These are phyloP conservation scores for Tolypocladium cylindrosporum DNA, from an alignment of 2,329 filamentous ascomycete genomes.

Conservation along the genomic window DNA sequence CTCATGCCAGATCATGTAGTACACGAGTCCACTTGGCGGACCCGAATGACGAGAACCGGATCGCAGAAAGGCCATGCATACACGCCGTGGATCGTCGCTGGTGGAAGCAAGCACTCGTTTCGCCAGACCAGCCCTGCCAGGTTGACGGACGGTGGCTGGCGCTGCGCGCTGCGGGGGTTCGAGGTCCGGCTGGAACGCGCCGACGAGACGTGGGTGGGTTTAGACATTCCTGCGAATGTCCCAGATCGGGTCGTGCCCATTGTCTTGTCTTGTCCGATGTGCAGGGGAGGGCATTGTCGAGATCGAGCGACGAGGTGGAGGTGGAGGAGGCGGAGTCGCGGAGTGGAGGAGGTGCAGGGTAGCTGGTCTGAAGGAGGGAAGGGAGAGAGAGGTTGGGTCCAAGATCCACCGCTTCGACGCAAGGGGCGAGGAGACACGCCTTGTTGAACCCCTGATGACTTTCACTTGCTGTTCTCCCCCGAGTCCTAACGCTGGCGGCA, in stretches of 20 bases:
- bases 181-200: neutral
- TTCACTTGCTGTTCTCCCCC: neutral
- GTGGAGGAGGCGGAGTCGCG: neutral
- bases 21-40: neutral
- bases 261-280: neutral
- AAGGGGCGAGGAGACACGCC: neutral
- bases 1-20: neutral
- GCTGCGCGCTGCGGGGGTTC: neutral
- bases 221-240: neutral
- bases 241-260: neutral
- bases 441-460: neutral
- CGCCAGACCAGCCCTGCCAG: neutral
- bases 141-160: neutral
- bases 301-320: neutral
- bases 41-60: neutral
- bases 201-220: neutral
- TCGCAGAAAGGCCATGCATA: neutral
- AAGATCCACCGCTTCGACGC: neutral
- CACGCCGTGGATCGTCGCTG: neutral
- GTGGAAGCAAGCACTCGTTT: neutral
- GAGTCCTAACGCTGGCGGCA: neutral
- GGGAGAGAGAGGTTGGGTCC: neutral
- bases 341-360: neutral
- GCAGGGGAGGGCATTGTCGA: neutral
- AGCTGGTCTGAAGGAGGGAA: neutral